phyloP scores from a whole-genome alignment of 106 monocot species.

The Posidonia australis region DNA sequence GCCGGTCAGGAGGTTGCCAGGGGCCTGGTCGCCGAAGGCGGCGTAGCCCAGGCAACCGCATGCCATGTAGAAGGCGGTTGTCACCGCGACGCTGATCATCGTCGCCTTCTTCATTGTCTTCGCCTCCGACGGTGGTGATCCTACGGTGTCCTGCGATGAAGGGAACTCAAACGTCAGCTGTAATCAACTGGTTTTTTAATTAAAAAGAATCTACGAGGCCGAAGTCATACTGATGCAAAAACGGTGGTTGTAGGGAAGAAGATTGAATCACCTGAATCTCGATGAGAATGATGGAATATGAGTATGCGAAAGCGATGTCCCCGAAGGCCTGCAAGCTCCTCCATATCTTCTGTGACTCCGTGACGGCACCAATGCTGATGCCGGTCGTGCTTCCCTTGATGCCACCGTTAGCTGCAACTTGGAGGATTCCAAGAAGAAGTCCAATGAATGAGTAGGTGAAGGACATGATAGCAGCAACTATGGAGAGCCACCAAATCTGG shows the following conservation, averaged over 20 bases:
- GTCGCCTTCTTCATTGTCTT: conserved; percentile 70
- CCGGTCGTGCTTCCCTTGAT: conserved; percentile 52
- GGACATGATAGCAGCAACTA: conserved; percentile 68
- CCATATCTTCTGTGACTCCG: conserved; percentile 56
- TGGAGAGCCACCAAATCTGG: conserved; percentile 69
- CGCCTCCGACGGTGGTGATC: conserved; percentile 6
- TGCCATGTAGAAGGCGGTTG: conserved; percentile 66
- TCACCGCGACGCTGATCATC: conserved; percentile 43
- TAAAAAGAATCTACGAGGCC: too few relatives aligned
- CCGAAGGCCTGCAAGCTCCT: conserved; percentile 80
- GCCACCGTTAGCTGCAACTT: conserved; percentile 38
- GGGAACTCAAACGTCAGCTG: too few relatives aligned
- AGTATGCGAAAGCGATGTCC: conserved; percentile 92
- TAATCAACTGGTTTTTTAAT: too few relatives aligned
- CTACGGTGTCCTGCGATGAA: not conserved
- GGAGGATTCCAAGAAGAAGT: conserved; percentile 39
- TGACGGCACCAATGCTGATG: conserved; percentile 42
- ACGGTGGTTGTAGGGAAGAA: too few relatives aligned
- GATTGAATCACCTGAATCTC: conserved; percentile 70
- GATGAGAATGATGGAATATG: conserved; percentile 84
- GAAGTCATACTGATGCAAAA: too few relatives aligned
- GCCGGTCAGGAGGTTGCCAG: conserved; percentile 76
- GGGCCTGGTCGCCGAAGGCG: conserved; percentile 74
- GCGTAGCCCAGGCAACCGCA: conserved; percentile 90
- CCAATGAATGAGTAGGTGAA: conserved; percentile 59